phyloP scores from a whole-genome alignment of 164 flowering plant genomes.

The Magnolia officinalis region DNA sequence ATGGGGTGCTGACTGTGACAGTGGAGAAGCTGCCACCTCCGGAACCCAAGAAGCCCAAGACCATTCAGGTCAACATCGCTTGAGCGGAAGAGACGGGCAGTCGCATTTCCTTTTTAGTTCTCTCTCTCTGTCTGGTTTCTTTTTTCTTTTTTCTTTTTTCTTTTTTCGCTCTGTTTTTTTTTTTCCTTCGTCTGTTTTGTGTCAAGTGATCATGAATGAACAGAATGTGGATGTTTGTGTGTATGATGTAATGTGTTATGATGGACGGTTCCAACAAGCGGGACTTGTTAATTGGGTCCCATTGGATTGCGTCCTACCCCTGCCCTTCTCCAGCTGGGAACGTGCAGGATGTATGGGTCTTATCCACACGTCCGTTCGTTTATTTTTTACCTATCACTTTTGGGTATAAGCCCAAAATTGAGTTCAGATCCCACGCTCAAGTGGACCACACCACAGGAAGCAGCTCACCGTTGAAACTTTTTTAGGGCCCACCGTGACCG shows the following conservation, averaged over 20 bases:
- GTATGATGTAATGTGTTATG: not conserved
- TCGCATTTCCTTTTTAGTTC: not conserved
- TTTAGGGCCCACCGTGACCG: no score
- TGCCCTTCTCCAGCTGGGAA: no score
- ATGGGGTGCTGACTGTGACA: slow-evolving; percentile 61
- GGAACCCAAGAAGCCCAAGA: slow-evolving; percentile 66
- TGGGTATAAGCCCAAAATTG: no score
- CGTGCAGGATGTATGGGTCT: no score
- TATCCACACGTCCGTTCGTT: no score
- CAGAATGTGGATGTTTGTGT: not conserved
- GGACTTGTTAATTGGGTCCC: no score
- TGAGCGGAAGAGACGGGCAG: not conserved
- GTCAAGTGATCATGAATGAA: not conserved
- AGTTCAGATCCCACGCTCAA: no score
- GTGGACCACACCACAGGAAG: no score
- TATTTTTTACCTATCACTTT: no score
- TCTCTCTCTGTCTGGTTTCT: not conserved
- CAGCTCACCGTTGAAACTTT: no score
- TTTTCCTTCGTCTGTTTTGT: not conserved
- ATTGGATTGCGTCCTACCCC: no score
- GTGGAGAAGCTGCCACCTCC: slow-evolving; percentile 62
- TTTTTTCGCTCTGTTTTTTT: not conserved
- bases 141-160: not conserved
- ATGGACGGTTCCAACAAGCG: not conserved
- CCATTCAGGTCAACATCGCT: slow-evolving; percentile 49